Evolutionary conservation across 2,329 filamentous ascomycete species (phyloP).

Genomic region (Fusarium sp.): DNA sequence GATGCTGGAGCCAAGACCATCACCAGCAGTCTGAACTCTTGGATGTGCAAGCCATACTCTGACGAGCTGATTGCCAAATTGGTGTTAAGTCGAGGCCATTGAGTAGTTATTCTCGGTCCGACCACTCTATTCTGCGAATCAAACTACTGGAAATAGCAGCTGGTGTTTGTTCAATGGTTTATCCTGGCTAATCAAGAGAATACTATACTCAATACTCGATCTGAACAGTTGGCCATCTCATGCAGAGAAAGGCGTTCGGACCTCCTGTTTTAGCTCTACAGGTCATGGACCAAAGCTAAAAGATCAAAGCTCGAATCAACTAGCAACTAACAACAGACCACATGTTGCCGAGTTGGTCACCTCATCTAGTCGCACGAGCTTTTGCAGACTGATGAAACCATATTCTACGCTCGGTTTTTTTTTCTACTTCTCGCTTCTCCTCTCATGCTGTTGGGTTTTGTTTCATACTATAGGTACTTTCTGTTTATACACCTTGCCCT

Average conservation of each 20-base stretch:
- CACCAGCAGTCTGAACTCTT: conserved; percentile 3
- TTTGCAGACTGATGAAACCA: conserved; percentile 17
- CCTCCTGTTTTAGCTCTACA: conserved; percentile 3
- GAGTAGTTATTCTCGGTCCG: neutral
- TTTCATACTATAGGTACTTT: neutral
- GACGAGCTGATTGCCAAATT: conserved; percentile 1
- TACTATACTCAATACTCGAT: neutral
- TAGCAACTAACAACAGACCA: neutral
- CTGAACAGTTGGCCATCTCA: neutral
- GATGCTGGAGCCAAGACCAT: conserved; percentile 2
- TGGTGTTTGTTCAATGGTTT: conserved; percentile 14
- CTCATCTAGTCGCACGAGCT: conserved; percentile 11
- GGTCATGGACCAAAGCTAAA: neutral
- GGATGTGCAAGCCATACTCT: conserved; percentile 8
- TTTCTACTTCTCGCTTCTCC: conserved; percentile 5
- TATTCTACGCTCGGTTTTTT: conserved; percentile 10
- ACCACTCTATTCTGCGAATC: neutral
- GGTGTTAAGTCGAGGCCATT: neutral
- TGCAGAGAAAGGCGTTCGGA: neutral
- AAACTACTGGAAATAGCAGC: conserved; percentile 12
- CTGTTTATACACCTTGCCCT: too few relatives aligned
- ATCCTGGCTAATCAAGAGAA: neutral
- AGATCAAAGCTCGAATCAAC: conserved; percentile 30
- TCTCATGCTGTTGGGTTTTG: neutral
- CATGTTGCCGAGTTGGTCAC: neutral